A percentile compares a stretch with the other conserved stretches of the same genome.
phyloP scores from a whole-genome alignment of 2,329 filamentous ascomycete genomes.

The Ophiostoma sp. region DNA sequence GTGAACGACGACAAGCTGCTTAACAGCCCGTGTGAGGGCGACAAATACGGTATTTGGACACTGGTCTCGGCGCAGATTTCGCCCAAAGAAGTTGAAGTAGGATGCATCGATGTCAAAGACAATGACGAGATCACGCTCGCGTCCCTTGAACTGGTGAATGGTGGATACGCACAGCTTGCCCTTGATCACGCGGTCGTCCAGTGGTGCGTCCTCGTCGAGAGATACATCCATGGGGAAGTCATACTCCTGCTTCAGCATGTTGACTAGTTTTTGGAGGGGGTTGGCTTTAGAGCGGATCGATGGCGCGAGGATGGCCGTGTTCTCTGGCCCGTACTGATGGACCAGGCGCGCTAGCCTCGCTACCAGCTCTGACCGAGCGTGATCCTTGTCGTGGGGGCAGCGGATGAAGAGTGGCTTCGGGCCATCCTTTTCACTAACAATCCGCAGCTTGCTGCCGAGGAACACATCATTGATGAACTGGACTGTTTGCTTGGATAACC shows the following conservation, averaged over 20 bases:
- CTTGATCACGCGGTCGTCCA: not conserved
- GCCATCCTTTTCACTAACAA: not conserved
- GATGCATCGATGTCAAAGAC: not conserved
- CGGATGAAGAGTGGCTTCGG: not conserved
- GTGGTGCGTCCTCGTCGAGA: not conserved
- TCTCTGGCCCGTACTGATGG: not conserved
- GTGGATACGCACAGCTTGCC: not conserved
- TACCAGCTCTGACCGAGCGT: not conserved
- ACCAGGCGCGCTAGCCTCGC: not conserved
- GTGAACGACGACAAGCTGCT: constrained; percentile 3
- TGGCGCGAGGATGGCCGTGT: not conserved
- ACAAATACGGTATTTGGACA: not conserved
- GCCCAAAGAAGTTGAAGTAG: not conserved
- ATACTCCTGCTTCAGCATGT: not conserved
- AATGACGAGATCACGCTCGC: constrained; percentile 1
- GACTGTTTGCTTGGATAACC: not conserved
- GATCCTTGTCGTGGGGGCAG: not conserved
- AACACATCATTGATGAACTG: not conserved
- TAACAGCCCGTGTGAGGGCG: not conserved
- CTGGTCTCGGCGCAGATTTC: not conserved
- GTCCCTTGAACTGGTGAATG: constrained; percentile 2
- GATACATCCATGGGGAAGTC: not conserved
- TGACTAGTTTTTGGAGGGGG: not conserved
- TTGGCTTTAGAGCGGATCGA: not conserved
- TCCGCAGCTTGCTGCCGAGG: not conserved